Conservation (phyloP, 352 stramenopile species). For the Globisporangium barbulae region DNA sequence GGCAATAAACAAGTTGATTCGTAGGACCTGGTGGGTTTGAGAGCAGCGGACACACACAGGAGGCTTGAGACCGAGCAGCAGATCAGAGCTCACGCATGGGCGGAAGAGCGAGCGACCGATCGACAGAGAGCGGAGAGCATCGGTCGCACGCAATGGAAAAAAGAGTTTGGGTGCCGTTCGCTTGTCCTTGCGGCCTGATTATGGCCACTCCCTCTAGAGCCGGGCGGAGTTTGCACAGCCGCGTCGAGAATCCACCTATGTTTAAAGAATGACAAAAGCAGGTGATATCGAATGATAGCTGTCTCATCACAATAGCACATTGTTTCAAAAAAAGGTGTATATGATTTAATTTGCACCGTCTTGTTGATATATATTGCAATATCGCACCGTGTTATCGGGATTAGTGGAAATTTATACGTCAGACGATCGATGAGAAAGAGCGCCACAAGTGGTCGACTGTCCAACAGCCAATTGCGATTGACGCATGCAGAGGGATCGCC, state of each 20-base stretch:
- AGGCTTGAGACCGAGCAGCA: no score
- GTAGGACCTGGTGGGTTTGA: not conserved
- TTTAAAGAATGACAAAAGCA: not conserved
- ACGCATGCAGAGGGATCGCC: not conserved
- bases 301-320: not conserved
- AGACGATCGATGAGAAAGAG: not conserved
- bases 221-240: not conserved
- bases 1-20: constrained; percentile 4
- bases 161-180: not conserved
- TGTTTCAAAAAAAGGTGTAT: not conserved
- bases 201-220: not conserved
- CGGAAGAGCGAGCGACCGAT: no score
- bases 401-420: not conserved
- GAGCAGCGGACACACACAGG: not conserved
- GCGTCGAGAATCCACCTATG: constrained; percentile 3
- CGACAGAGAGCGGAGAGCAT: no score
- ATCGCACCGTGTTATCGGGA: not conserved
- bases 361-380: not conserved
- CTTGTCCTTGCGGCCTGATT: not conserved
- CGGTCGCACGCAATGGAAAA: not conserved
- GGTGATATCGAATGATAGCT: constrained; percentile 10
- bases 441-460: not conserved
- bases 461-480: not conserved
- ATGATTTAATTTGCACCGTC: no score
- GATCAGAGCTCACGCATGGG: no score